phyloP scores from a whole-genome alignment of 2,329 filamentous ascomycete genomes.

The Blastomyces percursus region DNA sequence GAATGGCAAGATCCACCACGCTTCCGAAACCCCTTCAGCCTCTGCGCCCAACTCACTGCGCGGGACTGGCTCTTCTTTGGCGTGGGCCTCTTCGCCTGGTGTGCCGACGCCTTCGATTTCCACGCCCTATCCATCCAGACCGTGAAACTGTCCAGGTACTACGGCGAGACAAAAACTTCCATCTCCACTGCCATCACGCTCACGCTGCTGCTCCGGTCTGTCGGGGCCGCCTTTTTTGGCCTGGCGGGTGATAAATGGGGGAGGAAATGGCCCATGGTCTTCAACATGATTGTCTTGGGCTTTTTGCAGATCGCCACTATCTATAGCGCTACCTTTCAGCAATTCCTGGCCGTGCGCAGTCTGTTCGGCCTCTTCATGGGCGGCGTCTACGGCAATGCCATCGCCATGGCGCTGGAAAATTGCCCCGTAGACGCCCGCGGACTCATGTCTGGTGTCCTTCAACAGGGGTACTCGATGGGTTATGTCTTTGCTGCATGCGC shows the following conservation, averaged over 20 bases:
- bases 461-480: slow-evolving; percentile 55
- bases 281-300: slow-evolving; percentile 53
- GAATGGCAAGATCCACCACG: slow-evolving; percentile 60
- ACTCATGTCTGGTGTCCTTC: slow-evolving; percentile 51
- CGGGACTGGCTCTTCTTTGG: slow-evolving; percentile 66
- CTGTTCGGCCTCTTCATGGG: slow-evolving; percentile 57
- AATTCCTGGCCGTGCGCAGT: slow-evolving; percentile 50
- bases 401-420: slow-evolving; percentile 53
- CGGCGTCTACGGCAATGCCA: slow-evolving; percentile 46
- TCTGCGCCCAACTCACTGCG: slow-evolving; percentile 52
- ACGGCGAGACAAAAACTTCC: slow-evolving; percentile 44
- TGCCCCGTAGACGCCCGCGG: slow-evolving; percentile 49
- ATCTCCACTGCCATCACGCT: slow-evolving; percentile 50
- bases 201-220: slow-evolving; percentile 51
- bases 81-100: slow-evolving; percentile 66
- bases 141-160: slow-evolving; percentile 42
- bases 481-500: slow-evolving; percentile 52
- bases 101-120: slow-evolving; percentile 54
- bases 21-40: slow-evolving; percentile 57
- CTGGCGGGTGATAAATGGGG: slow-evolving; percentile 44
- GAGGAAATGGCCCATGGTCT: slow-evolving; percentile 49
- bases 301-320: slow-evolving; percentile 50
- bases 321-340: slow-evolving; percentile 47
- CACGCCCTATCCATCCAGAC: slow-evolving; percentile 52
- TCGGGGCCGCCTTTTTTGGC: slow-evolving; percentile 51